Base-by-base conservation (phyloP, 148 eudicot genomes). In the Amaranthus cruentus region DNA sequence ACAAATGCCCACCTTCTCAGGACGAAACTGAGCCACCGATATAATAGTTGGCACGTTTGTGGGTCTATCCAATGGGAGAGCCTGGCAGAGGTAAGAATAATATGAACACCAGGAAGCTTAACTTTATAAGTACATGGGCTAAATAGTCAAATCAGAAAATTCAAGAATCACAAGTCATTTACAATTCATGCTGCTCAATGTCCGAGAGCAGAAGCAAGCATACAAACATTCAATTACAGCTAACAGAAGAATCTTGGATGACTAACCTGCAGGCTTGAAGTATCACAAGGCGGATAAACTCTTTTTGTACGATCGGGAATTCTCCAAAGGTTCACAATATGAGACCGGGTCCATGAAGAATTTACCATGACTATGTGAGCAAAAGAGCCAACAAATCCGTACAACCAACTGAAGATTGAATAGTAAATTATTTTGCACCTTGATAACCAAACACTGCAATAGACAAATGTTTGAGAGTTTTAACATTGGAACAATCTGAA, bases 11-110 rank as follows among this genome's bases (percentile, higher is more conserved):
- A 92, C 97, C 97, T 94, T 96, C 85, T 96, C 99, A 70, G 97
- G 99, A 83, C 99, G 96, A 81, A 96, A 96, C 76, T 90, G 99
- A 81, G 97, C 99, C 83, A 92, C 97, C 43, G 97, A 92, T 75
- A 96, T 87, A 51, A 96, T 83, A 64, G 82, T 73, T 60, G 89
- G 86, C 55, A 84, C 81, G 21, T 67, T 42, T 59, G 76, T 63
- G 44, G 85, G 66, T 72, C 95, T 88, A 78, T 85, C 97, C 84
- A 96, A 72, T 15, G 97, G 92, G 75, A 96, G 87, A 76, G 73
- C 83, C 97, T 96, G 88, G 56, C 66, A 55, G 50, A 47, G 68
- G 48, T 48, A 54, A 71, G 70, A 71, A 66, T 47, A 14, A 48
- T 48, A 49, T 49, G 14, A 55, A 10, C 48, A n/a, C 68, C 56